Evolutionary conservation across 306 rosid species (phyloP), one percentile per base, ranked within the genome.

Genomic region (Canavalia ensiformis): DNA sequence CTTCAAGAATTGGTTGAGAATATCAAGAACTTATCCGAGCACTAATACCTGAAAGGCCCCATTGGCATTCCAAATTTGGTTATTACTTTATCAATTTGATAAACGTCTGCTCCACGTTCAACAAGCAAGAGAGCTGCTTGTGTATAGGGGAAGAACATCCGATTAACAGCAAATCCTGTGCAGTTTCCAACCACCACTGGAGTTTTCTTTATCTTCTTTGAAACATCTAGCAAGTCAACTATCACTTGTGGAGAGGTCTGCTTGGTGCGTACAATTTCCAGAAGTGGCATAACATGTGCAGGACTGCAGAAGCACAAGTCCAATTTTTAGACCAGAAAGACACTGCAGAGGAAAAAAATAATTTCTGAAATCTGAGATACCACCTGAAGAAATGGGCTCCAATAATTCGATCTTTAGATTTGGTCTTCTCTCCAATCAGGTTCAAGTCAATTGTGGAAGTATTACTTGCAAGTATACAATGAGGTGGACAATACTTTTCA

Each of bases 331-430:
- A 54, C 78, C 64, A 75, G 83, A 68, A 30, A 73, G 44, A 41
- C 33, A 82, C 58, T 11, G 33, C 51, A 46, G 66, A 5, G 5
- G 42, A 2, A 82, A 33, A 52, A 10, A 47, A 34, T 18, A 59
- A 18, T 68, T 49, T 25, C 6, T 18, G 41, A 37, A 70, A 58
- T 47, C 75, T 47, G 29, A 8, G 57, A 84, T 57, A 47, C 71
- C 76, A 95, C 99, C 99, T 95, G 80, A 93, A 95, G 87, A 95
- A 95, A 92, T 93, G 99, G 52, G 98, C 97, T 78, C 99, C 99
- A 57, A 92, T 60, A 72, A 95, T 90, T 71, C 98, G 92, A 81
- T 89, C 93, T 71, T 88, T 90, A 85, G 94, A 93, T 76, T 81
- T 92, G 63, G 90, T 92, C 89, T 29, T 90, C 73, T 93, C 90